Conservation (phyloP, 1,139 yeast species). For the Protomyces inundatus region DNA sequence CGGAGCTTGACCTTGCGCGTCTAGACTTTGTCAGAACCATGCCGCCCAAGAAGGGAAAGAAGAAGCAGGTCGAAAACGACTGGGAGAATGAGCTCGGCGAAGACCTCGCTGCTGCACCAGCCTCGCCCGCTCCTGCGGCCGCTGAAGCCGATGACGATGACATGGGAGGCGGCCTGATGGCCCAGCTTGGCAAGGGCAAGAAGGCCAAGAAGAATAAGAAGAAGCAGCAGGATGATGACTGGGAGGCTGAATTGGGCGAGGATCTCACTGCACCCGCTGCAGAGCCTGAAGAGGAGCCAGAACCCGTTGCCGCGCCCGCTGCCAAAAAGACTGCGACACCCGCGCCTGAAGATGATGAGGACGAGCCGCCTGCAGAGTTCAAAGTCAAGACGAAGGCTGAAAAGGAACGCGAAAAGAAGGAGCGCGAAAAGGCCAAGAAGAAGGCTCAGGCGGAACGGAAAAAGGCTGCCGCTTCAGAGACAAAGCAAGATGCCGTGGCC, state of each 20-base stretch:
- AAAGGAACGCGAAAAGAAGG: constrained; percentile 96
- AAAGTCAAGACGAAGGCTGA: constrained; percentile 84
- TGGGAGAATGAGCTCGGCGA: constrained; percentile 30
- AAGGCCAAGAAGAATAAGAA: constrained; percentile 28
- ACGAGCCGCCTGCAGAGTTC: constrained; percentile 49
- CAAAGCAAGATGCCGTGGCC: constrained; percentile 36
- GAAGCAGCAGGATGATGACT: constrained; percentile 25
- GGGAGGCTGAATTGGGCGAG: constrained; percentile 29
- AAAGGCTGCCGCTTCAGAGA: constrained; percentile 57
- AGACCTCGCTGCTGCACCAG: constrained; percentile 15
- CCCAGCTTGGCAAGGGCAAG: constrained; percentile 23
- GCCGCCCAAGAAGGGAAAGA: constrained; percentile 29
- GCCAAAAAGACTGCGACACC: constrained; percentile 13
- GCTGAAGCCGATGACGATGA: constrained; percentile 19
- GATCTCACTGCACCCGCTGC: constrained; percentile 23
- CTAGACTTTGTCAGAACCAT: not conserved
- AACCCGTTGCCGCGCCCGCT: not conserved
- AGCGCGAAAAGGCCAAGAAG: constrained; percentile 89
- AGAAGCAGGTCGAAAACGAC: constrained; percentile 27
- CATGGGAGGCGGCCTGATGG: constrained; percentile 19
- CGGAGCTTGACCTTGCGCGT: too few species aligned
- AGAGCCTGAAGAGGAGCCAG: not conserved
- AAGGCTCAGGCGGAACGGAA: constrained; percentile 58
- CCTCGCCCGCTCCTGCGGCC: not conserved
- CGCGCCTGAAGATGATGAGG: constrained; percentile 18